Base-by-base conservation (phyloP, 331 rosid species). In the Ulmus americana region DNA sequence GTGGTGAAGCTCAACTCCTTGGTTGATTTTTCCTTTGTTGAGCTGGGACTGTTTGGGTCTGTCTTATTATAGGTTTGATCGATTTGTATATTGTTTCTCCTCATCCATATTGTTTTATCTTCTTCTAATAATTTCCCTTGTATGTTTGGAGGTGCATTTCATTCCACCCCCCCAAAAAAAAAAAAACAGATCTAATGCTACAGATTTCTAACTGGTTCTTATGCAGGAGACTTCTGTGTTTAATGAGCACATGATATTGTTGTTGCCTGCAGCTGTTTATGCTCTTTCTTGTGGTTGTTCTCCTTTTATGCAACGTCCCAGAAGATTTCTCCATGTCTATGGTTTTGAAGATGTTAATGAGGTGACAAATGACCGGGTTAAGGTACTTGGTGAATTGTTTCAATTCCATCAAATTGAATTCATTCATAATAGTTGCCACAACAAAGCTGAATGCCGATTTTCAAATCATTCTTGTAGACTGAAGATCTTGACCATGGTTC, bases 201-300 rank as follows among this genome's bases (percentile, higher is more conserved):
- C 62, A n/a, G 59, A 5, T 45, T 62, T 15, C 40, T 43, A 53
- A 7, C 48, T 55, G 59, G 61, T 58, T 73, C 56, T 46, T 59
- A 50, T 68, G 77, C 77, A 92, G 97, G 97, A 77, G 59, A 56
- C 49, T 77, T 73, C 82, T 51, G 45, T 60, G 44, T 76, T 73
- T 67, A 82, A 80, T 68, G 87, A 85, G 80, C 81, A 43, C 63
- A 70, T 82, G 72, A 77, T 65, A 52, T 72, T 88, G 53, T 82
- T 85, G 77, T 70, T 88, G 64, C 95, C 96, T 44, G 74, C 88
- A 76, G 91, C 96, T 73, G 78, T 85, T 47, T 82, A 69, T 83
- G 86, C 97, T 64, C 95, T 92, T 73, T 92, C 89, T 75, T 72
- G 79, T 55, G 95, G 96, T 71, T 77, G 79, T 74, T 81, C 71